Conservation (phyloP, 768 basidiomycete species). For the Lepiota venenata region DNA sequence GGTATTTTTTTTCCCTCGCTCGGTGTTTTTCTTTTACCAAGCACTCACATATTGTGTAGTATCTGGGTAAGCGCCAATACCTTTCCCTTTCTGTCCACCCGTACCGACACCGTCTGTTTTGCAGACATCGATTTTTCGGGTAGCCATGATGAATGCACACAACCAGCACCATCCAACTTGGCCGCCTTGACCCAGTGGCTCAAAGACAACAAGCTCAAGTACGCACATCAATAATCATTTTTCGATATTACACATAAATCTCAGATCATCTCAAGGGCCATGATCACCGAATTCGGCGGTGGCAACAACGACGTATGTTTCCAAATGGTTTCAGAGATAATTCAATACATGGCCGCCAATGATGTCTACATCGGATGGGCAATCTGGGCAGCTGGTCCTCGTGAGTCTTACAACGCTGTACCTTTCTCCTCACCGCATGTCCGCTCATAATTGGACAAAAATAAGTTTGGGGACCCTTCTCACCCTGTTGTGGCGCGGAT, state of each 20-base stretch:
- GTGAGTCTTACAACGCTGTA: constrained; percentile 21
- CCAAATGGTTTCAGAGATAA: constrained; percentile 37
- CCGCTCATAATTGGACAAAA: not conserved
- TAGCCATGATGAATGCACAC: constrained; percentile 36
- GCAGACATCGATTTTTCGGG: constrained; percentile 42
- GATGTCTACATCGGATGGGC: constrained; percentile 46
- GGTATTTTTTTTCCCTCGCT: constrained; percentile 16
- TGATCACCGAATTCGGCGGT: constrained; percentile 44
- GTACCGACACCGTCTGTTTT: not conserved
- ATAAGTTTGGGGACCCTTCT: constrained; percentile 39
- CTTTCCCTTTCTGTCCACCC: not conserved
- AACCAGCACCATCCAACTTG: constrained; percentile 42
- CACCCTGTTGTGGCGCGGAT: constrained; percentile 40
- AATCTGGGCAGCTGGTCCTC: constrained; percentile 45
- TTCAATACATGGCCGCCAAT: constrained; percentile 36
- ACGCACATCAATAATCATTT: not conserved
- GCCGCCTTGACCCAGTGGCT: constrained; percentile 40
- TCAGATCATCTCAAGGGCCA: constrained; percentile 26
- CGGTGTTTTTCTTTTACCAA: not conserved
- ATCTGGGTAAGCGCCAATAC: constrained; percentile 2
- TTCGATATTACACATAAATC: not conserved
- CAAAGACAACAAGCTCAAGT: constrained; percentile 40
- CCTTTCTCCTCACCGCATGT: not conserved
- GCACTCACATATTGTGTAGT: not conserved
- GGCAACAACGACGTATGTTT: constrained; percentile 41